Conservation (phyloP, 352 stramenopile species). For the Blastocystis sp. region DNA sequence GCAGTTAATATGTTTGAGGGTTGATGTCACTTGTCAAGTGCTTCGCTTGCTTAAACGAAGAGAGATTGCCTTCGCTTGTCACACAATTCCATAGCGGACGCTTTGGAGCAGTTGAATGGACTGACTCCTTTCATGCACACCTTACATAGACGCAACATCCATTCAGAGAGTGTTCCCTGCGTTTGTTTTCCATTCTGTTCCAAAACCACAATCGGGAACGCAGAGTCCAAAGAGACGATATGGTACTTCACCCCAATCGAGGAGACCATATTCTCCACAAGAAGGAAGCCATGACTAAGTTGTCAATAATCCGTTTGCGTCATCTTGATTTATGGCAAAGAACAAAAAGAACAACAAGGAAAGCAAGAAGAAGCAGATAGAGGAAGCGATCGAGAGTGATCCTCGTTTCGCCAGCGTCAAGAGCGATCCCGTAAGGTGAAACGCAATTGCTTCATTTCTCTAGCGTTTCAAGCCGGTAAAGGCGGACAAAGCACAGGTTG, state of each 20-base stretch:
- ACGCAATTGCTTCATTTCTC: background rate
- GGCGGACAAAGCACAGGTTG: background rate
- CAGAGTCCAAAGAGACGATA: no score
- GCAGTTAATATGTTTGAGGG: slow-evolving; percentile 32
- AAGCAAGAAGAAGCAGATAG: background rate
- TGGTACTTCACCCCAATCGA: no score
- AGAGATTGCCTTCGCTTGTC: no score
- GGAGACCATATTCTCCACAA: no score
- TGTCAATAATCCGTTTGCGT: no score
- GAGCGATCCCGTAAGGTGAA: background rate
- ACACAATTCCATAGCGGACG: no score
- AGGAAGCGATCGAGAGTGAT: slow-evolving; percentile 43
- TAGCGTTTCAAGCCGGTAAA: slow-evolving; percentile 24
- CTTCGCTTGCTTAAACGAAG: slow-evolving; percentile 45
- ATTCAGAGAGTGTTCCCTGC: no score
- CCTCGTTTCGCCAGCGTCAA: slow-evolving; percentile 13
- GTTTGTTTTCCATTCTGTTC: no score
- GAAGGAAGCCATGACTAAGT: slow-evolving; percentile 13
- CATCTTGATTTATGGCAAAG: slow-evolving; percentile 19
- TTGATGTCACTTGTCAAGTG: slow-evolving; percentile 30
- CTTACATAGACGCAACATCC: no score
- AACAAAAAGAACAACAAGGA: background rate
- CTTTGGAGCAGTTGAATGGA: no score
- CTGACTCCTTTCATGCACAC: no score
- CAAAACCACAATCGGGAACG: no score